Base-by-base conservation (phyloP, 306 rosid genomes). In the Cicer yamashitae region DNA sequence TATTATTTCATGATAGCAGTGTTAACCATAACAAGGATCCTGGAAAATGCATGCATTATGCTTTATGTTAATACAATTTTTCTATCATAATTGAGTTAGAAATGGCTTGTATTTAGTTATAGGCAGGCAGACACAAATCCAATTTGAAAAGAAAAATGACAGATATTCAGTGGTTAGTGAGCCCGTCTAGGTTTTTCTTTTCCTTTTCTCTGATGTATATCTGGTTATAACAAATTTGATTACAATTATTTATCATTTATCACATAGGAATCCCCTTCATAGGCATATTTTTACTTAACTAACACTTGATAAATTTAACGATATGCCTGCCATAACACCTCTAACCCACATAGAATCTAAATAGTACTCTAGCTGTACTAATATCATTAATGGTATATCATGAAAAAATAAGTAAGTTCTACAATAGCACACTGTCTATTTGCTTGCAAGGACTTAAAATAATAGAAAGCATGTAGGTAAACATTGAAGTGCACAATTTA, bases 391-490 rank as follows among this genome's bases (percentile, higher is more conserved):
- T 30, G 3, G 37, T 30, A 30, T 30, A 56, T 20, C 6, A 48
- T 18, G 40, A 62, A 34, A 12, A 15, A 6, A 69, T 53, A 53
- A 57, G 46, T 59, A 47, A 51, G 41, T 9, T 45, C 62, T 25
- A 43, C 53, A 39, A 14, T 18, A 20, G 18, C 40, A 41, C 53
- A 10, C 39, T 45, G 70, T 64, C 14, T 17, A 64, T 64, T 44
- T 65, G 41, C 10, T 67, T 43, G 70, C 70, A 65, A 41, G 17
- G 70, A 52, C 53, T 17, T 65, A 44, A 41, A 65, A 65, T 43
- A 65, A 43, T 38, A 18, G n/a, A 58, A 53, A 62, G 5, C 50
- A 39, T 63, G 5, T 10, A 43, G 51, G 70, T 43, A 65, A 63
- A 65, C 14, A 65, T 65, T 65, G 47, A 40, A 15, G 34, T 63